Evolutionary conservation across 2,329 filamentous ascomycete genomes (phyloP).

Genomic region (Trichoderma harzianum): DNA sequence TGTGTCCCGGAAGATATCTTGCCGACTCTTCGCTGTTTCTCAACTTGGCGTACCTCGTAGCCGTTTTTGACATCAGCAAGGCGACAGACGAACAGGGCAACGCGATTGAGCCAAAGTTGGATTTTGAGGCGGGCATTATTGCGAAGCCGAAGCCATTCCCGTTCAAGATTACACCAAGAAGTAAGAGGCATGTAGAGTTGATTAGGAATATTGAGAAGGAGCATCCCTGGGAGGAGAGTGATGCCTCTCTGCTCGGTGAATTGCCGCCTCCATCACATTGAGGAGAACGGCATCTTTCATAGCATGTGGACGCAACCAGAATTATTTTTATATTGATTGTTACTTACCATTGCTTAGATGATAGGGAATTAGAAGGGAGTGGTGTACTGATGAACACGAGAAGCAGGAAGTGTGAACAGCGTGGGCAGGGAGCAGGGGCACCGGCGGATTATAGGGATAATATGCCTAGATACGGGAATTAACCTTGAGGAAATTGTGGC

Average conservation of each 20-base stretch:
- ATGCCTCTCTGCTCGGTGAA: not conserved
- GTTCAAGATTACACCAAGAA: slow-evolving; percentile 10
- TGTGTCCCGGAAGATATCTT: slow-evolving; percentile 7
- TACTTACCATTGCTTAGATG: too few relatives aligned
- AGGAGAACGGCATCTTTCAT: not conserved
- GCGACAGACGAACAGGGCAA: slow-evolving; percentile 33
- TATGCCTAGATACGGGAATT: too few relatives aligned
- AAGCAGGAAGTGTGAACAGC: too few relatives aligned
- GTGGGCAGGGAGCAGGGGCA: too few relatives aligned
- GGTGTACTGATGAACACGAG: too few relatives aligned
- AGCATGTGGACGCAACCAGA: too few relatives aligned
- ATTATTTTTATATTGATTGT: too few relatives aligned
- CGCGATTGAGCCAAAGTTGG: slow-evolving; percentile 28
- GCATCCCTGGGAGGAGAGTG: slow-evolving; percentile 16
- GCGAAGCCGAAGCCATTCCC: not conserved
- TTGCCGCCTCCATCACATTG: not conserved
- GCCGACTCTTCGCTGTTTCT: not conserved
- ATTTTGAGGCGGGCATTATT: slow-evolving; percentile 1
- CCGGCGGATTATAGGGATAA: too few relatives aligned
- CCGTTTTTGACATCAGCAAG: slow-evolving; percentile 5
- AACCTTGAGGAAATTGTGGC: too few relatives aligned
- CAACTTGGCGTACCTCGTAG: not conserved
- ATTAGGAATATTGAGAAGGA: slow-evolving; percentile 10
- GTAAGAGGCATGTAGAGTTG: slow-evolving; percentile 8
- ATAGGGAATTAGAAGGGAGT: too few relatives aligned